Evolutionary conservation across 1,284 basidiomycete genomes (phyloP).

Genomic region (Heterobasidion parviporum): DNA sequence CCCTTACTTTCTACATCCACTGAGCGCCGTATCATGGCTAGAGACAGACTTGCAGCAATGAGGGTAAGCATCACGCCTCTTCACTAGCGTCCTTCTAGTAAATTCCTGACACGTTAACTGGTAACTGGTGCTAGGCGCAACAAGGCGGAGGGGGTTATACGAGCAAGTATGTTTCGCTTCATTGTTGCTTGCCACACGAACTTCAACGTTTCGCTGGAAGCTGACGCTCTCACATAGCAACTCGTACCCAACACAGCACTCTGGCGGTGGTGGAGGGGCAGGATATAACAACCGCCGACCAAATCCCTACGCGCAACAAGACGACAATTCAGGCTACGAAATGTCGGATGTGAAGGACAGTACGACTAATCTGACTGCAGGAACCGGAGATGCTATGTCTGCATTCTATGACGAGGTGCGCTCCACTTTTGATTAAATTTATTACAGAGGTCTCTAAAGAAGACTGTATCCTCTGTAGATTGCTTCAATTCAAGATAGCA

Average conservation of each 20-base stretch:
- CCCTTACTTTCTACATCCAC: slow-evolving; percentile 14
- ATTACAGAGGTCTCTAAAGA: not conserved
- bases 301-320: slow-evolving; percentile 63
- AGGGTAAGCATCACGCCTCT: slow-evolving; percentile 39
- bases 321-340: slow-evolving; percentile 51
- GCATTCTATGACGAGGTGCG: slow-evolving; percentile 70
- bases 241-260: slow-evolving; percentile 58
- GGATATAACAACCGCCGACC: slow-evolving; percentile 34
- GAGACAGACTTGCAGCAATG: slow-evolving; percentile 79
- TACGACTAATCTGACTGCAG: slow-evolving; percentile 37
- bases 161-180: slow-evolving; percentile 36
- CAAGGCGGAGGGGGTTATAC: slow-evolving; percentile 41
- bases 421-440: not conserved
- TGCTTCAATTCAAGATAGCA: slow-evolving; percentile 63
- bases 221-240: slow-evolving; percentile 27
- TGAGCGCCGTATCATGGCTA: slow-evolving; percentile 44
- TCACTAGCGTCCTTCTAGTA: not conserved
- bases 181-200: not conserved
- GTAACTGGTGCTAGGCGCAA: slow-evolving; percentile 42
- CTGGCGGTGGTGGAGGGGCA: slow-evolving; percentile 30
- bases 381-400: slow-evolving; percentile 48
- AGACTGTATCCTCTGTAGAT: slow-evolving; percentile 33
- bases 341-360: slow-evolving; percentile 60
- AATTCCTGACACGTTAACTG: slow-evolving; percentile 4
- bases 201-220: slow-evolving; percentile 1